phyloP scores from a whole-genome alignment of 805 yeast species.

The Pichia manshurica region DNA sequence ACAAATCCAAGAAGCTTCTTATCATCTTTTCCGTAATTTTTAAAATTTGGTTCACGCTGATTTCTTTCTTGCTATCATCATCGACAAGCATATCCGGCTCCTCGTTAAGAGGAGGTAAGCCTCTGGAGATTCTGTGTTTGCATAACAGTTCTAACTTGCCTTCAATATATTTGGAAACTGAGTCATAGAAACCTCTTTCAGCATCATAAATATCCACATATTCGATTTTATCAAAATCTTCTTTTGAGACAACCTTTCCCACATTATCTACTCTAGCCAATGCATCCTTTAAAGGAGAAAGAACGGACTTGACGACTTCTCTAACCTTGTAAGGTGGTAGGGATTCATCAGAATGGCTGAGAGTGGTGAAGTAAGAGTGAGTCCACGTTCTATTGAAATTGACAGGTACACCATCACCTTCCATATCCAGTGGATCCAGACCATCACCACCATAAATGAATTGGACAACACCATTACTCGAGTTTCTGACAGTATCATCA shows the following conservation, averaged over 20 bases:
- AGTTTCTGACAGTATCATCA: slow-evolving; percentile 91
- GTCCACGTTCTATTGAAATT: slow-evolving; percentile 93
- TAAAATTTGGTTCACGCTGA: slow-evolving; percentile 55
- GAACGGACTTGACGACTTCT: slow-evolving; percentile 46
- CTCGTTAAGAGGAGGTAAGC: slow-evolving; percentile 32
- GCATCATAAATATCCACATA: slow-evolving; percentile 82
- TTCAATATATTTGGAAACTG: slow-evolving; percentile 59
- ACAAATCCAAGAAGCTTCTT: slow-evolving; percentile 61
- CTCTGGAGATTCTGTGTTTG: slow-evolving; percentile 48
- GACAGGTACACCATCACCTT: slow-evolving; percentile 96
- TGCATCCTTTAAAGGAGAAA: slow-evolving; percentile 55
- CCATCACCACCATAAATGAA: slow-evolving; percentile 99
- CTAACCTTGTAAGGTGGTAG: slow-evolving; percentile 67
- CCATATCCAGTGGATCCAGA: slow-evolving; percentile 97
- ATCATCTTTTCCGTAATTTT: slow-evolving; percentile 62
- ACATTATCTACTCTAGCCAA: slow-evolving; percentile 67
- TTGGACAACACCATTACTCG: slow-evolving; percentile 94
- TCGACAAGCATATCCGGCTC: slow-evolving; percentile 34
- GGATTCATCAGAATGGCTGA: slow-evolving; percentile 45
- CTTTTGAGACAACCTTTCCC: slow-evolving; percentile 47
- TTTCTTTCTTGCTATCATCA: slow-evolving; percentile 27
- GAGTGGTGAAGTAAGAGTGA: slow-evolving; percentile 75
- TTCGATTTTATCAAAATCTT: slow-evolving; percentile 46
- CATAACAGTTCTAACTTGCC: slow-evolving; percentile 56
- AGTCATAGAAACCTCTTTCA: slow-evolving; percentile 75